A percentile compares a stretch with the other conserved stretches of the same genome.
Evolutionary conservation across 192 early-diverging fungal genomes (phyloP).

Genomic region (Allomyces javanicus): DNA sequence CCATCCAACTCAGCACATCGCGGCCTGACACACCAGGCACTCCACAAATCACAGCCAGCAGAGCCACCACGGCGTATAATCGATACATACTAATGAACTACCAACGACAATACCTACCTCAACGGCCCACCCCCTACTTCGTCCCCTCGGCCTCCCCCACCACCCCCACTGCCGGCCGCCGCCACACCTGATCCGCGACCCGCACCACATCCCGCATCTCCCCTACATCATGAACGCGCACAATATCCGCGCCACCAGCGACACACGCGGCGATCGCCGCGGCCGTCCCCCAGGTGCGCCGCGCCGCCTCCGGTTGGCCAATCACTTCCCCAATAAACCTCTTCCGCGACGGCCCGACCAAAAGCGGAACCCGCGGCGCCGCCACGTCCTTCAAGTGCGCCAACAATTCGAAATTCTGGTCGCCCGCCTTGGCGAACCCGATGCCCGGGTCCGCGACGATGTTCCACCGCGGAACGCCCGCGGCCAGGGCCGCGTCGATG

Average conservation of each 20-base stretch:
- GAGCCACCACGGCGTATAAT: too few species aligned
- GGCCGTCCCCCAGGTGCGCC: constrained; percentile 72
- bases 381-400: constrained; percentile 38
- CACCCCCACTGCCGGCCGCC: neutral
- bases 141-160: too few species aligned
- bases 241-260: constrained; percentile 55
- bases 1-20: too few species aligned
- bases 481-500: constrained; percentile 46
- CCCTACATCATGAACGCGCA: constrained; percentile 86
- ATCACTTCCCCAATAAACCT: constrained; percentile 68
- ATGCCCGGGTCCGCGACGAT: constrained; percentile 92
- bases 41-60: too few species aligned
- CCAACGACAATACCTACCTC: too few species aligned
- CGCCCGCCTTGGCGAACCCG: constrained; percentile 82
- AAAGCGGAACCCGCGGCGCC: constrained; percentile 34
- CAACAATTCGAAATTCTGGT: constrained; percentile 74
- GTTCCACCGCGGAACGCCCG: constrained; percentile 85
- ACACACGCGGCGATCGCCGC: constrained; percentile 67
- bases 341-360: constrained; percentile 85
- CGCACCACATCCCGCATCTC: constrained; percentile 80
- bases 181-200: constrained; percentile 53
- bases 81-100: too few species aligned
- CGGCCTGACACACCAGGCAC: too few species aligned
- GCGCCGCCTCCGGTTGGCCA: constrained; percentile 39
- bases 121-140: too few species aligned